These are phyloP conservation scores for Penium margaritaceum DNA, from an alignment of 139 green algal species.

Conservation along the genomic window DNA sequence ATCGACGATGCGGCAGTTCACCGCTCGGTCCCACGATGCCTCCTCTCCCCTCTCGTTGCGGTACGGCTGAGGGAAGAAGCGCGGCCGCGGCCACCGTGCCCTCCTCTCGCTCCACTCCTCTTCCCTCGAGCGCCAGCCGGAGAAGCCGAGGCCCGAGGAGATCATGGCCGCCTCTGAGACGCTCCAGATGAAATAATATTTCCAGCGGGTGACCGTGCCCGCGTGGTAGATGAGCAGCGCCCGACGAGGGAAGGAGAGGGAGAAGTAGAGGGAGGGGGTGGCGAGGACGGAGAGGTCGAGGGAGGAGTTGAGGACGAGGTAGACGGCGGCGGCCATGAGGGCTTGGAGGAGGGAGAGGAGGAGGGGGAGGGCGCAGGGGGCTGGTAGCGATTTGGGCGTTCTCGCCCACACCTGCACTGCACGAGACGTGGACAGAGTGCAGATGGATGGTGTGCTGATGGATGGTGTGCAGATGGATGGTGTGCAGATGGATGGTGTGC, in stretches of 20 bases:
- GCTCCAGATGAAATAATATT: constrained; percentile 49
- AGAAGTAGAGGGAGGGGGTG: background rate
- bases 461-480: background rate
- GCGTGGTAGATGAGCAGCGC: constrained; percentile 29
- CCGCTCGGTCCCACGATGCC: constrained; percentile 29
- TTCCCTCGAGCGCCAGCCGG: constrained; percentile 21
- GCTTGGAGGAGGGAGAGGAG: constrained; percentile 1
- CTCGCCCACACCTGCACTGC: constrained; percentile 10
- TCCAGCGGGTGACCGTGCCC: constrained; percentile 28
- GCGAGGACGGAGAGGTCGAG: constrained; percentile 1
- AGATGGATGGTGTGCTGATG: background rate
- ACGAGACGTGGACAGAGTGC: background rate
- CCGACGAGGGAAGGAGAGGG: constrained; percentile 9
- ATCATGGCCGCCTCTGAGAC: constrained; percentile 31
- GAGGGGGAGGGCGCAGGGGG: background rate
- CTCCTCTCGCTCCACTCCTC: too few species aligned
- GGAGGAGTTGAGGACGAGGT: constrained; percentile 1
- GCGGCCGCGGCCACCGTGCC: too few species aligned
- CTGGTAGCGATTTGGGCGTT: too few species aligned
- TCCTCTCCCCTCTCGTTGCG: constrained; percentile 10
- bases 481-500: background rate
- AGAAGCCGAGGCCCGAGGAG: constrained; percentile 42
- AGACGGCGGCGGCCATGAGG: background rate
- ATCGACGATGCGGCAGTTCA: constrained; percentile 33
- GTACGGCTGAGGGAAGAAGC: too few species aligned